Evolutionary conservation across 345 rosid species (phyloP), one percentile per base, ranked within the genome.

Genomic region (Carallia pectinifolia): DNA sequence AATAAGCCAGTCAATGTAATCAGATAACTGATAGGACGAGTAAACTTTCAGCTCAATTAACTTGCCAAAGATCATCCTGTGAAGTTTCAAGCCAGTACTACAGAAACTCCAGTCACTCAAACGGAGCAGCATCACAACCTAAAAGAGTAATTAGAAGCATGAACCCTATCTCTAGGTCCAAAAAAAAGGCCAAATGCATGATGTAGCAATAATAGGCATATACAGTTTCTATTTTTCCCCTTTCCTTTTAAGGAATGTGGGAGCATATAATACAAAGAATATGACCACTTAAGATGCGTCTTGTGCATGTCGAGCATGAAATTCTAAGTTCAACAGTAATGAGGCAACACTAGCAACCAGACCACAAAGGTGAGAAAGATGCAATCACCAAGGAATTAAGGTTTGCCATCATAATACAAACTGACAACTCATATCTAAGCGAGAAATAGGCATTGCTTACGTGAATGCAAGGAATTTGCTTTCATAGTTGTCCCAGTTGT

Each of bases 401-500:
- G 50, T 15, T 10, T 44, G 50, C 50, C 29, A 19, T n/a, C 53
- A 40, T 2, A 53, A 19, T 52, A 65, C 30, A 10, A 33, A 33
- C 13, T 6, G 17, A 34, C 30, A 52, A 65, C 34, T n/a, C 12
- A 76, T 39, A 54, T 29, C n/a, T 18, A 16, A 38, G 36, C 36
- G 53, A 56, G 71, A 71, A 8, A 27, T 1, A 40, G 15, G 61
- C 1, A 34, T 56, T 19, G 75, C 90, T 81, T 83, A 95, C 97
- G 97, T 95, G 74, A 91, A 95, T 59, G 97, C 97, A 38, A 91
- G 90, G 82, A 95, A 95, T 85, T 84, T 95, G 92, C 97, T 91
- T 40, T 90, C 93, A 15, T 76, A 71, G 61, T 91, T 90, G 69
- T 81, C 87, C 97, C 97, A 95, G 81, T 90, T 82, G 77, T 86